Conservation (phyloP, 352 stramenopile species). For the Phytopythium mirpurense region DNA sequence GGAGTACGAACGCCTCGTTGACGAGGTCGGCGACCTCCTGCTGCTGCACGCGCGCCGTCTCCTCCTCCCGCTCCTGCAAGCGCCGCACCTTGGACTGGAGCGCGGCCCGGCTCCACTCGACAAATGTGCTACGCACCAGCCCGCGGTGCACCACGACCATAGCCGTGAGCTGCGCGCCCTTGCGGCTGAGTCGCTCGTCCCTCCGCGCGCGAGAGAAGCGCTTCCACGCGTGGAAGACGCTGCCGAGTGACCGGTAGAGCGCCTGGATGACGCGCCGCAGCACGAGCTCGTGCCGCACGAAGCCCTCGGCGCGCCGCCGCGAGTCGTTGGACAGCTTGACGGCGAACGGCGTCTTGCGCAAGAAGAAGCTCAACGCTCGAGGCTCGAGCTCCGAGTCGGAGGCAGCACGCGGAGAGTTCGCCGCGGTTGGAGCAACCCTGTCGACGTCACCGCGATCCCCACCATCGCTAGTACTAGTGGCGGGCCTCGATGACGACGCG, state of each 20-base stretch:
- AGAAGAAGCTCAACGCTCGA: constrained; percentile 38
- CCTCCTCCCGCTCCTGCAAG: constrained; percentile 18
- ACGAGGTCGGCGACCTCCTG: constrained; percentile 26
- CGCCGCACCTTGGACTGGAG: constrained; percentile 15
- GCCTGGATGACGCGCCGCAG: constrained; percentile 46
- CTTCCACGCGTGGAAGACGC: constrained; percentile 54
- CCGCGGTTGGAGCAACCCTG: background rate
- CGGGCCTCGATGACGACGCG: background rate
- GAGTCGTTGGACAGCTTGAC: constrained; percentile 38
- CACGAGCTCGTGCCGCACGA: constrained; percentile 39
- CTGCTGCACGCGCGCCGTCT: constrained; percentile 22
- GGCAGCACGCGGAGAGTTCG: background rate
- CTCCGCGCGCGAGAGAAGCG: constrained; percentile 21
- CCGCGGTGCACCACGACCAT: constrained; percentile 48
- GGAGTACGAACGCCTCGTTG: constrained; percentile 34
- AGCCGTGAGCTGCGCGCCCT: constrained; percentile 44
- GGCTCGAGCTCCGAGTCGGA: constrained; percentile 9
- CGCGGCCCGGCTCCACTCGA: constrained; percentile 42
- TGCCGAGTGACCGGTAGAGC: constrained; percentile 41
- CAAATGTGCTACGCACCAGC: constrained; percentile 38
- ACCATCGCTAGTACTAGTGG: background rate
- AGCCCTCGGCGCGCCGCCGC: constrained; percentile 19
- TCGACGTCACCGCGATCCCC: constrained; percentile 6
- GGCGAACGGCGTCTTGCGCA: constrained; percentile 31
- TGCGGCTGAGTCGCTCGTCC: constrained; percentile 40